Evolutionary conservation across 2,329 filamentous ascomycete species (phyloP), one percentile per base, ranked within the genome.

Genomic region (Pseudogymnoascus sp.): DNA sequence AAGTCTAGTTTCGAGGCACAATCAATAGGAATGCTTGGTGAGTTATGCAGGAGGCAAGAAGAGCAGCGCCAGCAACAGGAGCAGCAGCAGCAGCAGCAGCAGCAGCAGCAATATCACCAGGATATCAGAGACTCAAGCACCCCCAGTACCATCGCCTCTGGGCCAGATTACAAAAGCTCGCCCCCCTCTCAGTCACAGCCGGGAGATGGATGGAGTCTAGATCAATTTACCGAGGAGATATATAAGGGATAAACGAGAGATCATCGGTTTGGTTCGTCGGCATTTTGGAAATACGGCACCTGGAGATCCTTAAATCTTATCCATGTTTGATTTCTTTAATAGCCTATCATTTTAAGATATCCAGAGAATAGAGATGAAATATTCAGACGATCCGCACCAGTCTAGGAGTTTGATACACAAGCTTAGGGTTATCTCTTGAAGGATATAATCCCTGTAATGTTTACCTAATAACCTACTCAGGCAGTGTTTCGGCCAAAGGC

Each of bases 1-100:
- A 76, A 78, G 63, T 73, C 76, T 39, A 80, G 74, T 39, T 86
- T 86, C 66, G 79, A 84, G 64, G 69, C 47, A 54, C 47, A 54
- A 21, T 54, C 47, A 6, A 54, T 29, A 17, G 29, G 47, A 11
- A 54, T 54, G n/a, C 47, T 54, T 11, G 47, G 47, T 21, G 47
- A 54, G 47, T 13, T 54, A 35, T 54, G 35, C 47, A 54, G 47
- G 47, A 29, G 47, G 9, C 47, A 54, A 21, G 29, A 54, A 33
- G 29, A 54, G 26, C 26, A 50, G 10, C 24, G 31, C n/a, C 47
- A 54, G 9, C 44, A 31, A 8, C 44, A 31, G 11, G 21, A 47
- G 11, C 41, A 47, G 44, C 44, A 54, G 35, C 44, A 31, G 11
- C 41, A 47, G 11, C 41, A 47, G 44, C 44, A 54, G 35, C 44